Percentiles rank a stretch among this genome's conserved stretches.
Conservation (phyloP, 192 early-diverging fungal species). For the Lobosporangium transversale region DNA sequence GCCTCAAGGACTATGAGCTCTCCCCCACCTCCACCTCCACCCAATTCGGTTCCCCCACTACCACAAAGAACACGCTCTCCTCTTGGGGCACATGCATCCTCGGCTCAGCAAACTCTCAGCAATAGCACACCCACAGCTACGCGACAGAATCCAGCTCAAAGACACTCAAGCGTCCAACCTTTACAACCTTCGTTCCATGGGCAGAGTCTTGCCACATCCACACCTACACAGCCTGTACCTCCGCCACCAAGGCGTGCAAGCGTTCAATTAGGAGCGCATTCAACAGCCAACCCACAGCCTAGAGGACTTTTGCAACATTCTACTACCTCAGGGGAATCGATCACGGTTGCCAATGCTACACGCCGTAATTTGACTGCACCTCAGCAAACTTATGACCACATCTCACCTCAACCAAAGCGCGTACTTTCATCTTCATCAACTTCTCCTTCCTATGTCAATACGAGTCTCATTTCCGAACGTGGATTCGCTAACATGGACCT, state of each 20-base stretch:
- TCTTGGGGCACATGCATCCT: conserved; percentile 17
- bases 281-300: conserved; percentile 19
- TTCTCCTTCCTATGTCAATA: conserved; percentile 12
- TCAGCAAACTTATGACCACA: conserved; percentile 40
- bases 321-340: conserved; percentile 31
- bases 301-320: conserved; percentile 34
- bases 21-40: conserved; percentile 26
- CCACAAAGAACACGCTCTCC: conserved; percentile 48
- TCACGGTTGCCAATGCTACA: conserved; percentile 33
- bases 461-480: conserved; percentile 35
- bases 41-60: conserved; percentile 16
- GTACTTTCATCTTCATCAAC: conserved; percentile 35
- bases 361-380: conserved; percentile 44
- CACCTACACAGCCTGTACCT: conserved; percentile 40
- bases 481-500: conserved; percentile 41
- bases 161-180: conserved; percentile 29
- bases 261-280: conserved; percentile 17
- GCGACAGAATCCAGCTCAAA: conserved; percentile 23
- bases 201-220: conserved; percentile 32
- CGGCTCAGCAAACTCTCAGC: conserved; percentile 15
- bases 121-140: conserved; percentile 15
- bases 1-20: conserved; percentile 27
- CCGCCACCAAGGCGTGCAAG: conserved; percentile 42
- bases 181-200: conserved; percentile 18
- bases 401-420: conserved; percentile 38